Base-by-base conservation (phyloP, 805 yeast species). In the Lachancea meyersii region DNA sequence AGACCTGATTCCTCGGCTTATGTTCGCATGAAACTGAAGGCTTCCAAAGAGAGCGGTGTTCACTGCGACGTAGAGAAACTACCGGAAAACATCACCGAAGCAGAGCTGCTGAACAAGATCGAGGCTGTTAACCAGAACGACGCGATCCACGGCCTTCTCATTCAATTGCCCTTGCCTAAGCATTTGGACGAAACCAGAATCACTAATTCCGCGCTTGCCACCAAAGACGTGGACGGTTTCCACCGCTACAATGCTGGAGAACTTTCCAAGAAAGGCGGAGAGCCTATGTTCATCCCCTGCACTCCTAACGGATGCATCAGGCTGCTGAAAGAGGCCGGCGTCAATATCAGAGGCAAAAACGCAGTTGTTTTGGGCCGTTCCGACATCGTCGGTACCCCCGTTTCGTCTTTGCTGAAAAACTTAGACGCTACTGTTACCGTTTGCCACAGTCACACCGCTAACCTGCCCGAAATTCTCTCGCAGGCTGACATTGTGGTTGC, bases 331-430 rank as follows among this genome's bases (percentile, higher is more conserved):
- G 71, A 75, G 48, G 70, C 83, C 24, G 73, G 77, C 16, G 73
- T 82, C 18, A 62, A 67, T 7, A 58, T 84, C 35, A 58, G 67
- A 24, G 93, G 93, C 48, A 74, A 80, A 47, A 73, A 77, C 55
- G 91, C 89, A n/a, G 93, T 85, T 32, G 88, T 85, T 18, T 67
- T 85, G 49, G 95, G 95, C 38, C 75, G 95, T 66, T 82, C 89
- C 30, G 91, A 85, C 63, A 85, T 85, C 51, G 95, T 85, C 23
- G 95, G 95, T 47, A 76, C 80, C 41, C 95, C 95, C 31, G 77
- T 84, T 44, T 79, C 91, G 33, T 75, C 80, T 27, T 68, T 85
- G 60, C 69, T 85, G 55, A 80, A 77, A 55, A 77, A 79, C 60
- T 76, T 76, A 49, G 74, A 85, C 58, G 87, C 91, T 40, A 82